Evolutionary conservation across 2,329 filamentous ascomycete species (phyloP).

Genomic region (Xylaria sp.): DNA sequence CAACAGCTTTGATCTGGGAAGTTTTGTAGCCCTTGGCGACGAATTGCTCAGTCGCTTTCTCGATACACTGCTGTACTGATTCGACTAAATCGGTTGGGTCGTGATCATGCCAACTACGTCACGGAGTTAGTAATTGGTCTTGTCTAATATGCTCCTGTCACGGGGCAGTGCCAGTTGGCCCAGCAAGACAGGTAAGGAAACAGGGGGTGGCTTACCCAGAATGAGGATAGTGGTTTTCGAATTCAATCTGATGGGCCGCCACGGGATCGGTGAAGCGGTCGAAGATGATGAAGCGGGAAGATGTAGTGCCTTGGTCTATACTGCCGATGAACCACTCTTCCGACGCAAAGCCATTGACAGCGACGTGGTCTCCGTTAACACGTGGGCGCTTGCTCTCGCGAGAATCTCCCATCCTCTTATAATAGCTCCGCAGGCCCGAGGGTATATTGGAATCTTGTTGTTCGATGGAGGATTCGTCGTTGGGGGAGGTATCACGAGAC

Average conservation of each 20-base stretch:
- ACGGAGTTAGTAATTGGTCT: conserved; percentile 28
- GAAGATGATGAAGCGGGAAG: conserved; percentile 90
- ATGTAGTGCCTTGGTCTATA: conserved; percentile 92
- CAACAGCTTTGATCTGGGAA: conserved; percentile 78
- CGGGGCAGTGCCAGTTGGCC: neutral
- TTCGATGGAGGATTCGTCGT: conserved; percentile 26
- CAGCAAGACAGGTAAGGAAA: neutral
- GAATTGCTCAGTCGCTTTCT: conserved; percentile 78
- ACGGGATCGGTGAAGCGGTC: conserved; percentile 81
- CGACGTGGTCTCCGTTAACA: conserved; percentile 27
- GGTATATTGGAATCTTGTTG: conserved; percentile 21
- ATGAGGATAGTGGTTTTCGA: conserved; percentile 84
- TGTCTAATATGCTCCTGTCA: conserved; percentile 1
- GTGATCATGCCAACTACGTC: conserved; percentile 85
- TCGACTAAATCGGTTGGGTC: conserved; percentile 80
- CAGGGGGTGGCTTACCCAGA: conserved; percentile 72
- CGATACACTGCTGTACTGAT: conserved; percentile 83
- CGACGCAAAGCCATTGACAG: conserved; percentile 28
- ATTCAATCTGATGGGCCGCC: conserved; percentile 87
- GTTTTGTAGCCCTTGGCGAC: conserved; percentile 73
- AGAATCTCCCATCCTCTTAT: conserved; percentile 43
- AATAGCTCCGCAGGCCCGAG: conserved; percentile 35
- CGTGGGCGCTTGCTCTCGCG: conserved; percentile 44
- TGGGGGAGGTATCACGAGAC: conserved; percentile 38
- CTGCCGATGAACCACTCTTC: conserved; percentile 80